Evolutionary conservation across 345 rosid genomes (phyloP).

Genomic region (Microthlaspi erraticum): DNA sequence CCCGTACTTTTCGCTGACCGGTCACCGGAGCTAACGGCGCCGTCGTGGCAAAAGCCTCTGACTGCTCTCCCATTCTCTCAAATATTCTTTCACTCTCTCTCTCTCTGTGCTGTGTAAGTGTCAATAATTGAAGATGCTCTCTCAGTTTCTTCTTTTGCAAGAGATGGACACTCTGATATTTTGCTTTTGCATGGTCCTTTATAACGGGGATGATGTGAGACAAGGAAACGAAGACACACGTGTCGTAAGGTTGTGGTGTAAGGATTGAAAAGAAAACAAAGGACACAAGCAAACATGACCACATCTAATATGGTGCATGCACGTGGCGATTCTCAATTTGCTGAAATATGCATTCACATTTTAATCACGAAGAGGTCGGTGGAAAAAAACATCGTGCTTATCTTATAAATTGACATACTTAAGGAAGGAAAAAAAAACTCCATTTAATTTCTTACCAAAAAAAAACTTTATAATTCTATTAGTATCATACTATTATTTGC

Average conservation of each 20-base stretch:
- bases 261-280: neutral
- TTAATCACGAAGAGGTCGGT: slow-evolving; percentile 21
- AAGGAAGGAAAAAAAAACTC: no score
- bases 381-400: neutral
- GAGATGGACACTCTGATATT: neutral
- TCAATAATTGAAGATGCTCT: slow-evolving; percentile 30
- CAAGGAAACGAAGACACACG: neutral
- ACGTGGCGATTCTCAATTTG: neutral
- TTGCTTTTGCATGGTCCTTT: slow-evolving; percentile 23
- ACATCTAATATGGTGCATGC: slow-evolving; percentile 13
- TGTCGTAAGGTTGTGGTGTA: slow-evolving; percentile 20
- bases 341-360: neutral
- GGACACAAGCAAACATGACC: slow-evolving; percentile 30
- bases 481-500: no score
- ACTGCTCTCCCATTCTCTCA: slow-evolving; percentile 28
- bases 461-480: no score
- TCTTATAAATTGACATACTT: no score
- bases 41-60: slow-evolving; percentile 53
- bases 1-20: slow-evolving; percentile 56
- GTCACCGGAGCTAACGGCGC: slow-evolving; percentile 81
- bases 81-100: neutral
- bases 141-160: slow-evolving; percentile 1
- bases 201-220: neutral
- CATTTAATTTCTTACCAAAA: no score
- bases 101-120: neutral